Percentiles rank a stretch among this genome's conserved stretches.
Conservation (phyloP, 805 yeast genomes). For the Candida bentonensis region DNA sequence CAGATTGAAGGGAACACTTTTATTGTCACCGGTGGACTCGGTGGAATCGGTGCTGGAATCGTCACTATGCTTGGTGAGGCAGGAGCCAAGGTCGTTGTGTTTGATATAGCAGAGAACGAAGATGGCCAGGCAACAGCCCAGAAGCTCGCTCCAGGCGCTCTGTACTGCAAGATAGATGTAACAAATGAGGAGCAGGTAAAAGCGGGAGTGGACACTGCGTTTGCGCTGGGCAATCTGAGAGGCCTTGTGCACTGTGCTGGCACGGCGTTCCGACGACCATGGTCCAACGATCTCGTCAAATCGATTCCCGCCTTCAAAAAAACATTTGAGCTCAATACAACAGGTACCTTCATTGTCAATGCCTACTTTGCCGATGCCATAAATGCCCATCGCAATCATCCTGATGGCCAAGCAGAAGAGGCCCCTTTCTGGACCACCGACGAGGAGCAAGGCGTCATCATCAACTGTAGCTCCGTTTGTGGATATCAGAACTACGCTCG, state of each 20-base stretch:
- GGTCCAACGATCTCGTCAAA: constrained; percentile 11
- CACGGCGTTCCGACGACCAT: constrained; percentile 7
- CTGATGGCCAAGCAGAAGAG: constrained; percentile 1
- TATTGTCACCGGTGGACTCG: constrained; percentile 12
- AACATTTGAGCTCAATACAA: constrained; percentile 10
- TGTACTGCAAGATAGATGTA: constrained; percentile 9
- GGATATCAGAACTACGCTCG: constrained; percentile 10
- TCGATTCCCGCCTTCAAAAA: constrained; percentile 10
- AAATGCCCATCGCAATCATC: constrained; percentile 5
- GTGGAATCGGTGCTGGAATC: constrained; percentile 11
- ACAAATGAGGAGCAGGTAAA: constrained; percentile 8
- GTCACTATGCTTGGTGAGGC: constrained; percentile 6
- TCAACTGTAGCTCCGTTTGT: constrained; percentile 6
- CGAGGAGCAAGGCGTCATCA: constrained; percentile 4
- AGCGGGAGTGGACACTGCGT: constrained; percentile 9
- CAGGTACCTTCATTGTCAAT: constrained; percentile 10
- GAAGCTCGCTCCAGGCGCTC: constrained; percentile 3
- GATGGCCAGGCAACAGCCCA: constrained; percentile 4
- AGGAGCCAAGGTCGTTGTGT: constrained; percentile 10
- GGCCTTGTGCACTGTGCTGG: constrained; percentile 11
- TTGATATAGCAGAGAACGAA: constrained; percentile 8
- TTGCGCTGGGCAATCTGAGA: constrained; percentile 7
- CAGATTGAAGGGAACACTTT: constrained; percentile 10
- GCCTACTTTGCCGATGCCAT: constrained; percentile 13
- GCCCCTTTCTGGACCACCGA: constrained; percentile 5